Base-by-base conservation (phyloP, 768 basidiomycete genomes). In the Lactarius sanguifluus region DNA sequence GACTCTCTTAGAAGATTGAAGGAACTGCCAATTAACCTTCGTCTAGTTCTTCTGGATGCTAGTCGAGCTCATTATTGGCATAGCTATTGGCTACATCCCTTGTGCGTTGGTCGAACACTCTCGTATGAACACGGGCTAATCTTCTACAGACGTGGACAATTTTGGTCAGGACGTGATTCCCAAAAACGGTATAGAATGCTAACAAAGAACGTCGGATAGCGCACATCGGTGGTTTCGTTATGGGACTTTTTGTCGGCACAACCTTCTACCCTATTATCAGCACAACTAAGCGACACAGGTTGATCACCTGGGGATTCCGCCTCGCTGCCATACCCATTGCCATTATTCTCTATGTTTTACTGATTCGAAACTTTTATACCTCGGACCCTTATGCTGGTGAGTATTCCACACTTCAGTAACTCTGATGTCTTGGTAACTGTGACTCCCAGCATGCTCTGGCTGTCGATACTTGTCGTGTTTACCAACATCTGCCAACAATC, bases 381-480 rank as follows among this genome's bases (percentile, higher is more conserved):
- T 86, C 85, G 54, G 83, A 97, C 75, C 92, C 95, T 36, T 90
- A 91, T 73, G 88, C 88, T 15, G 92, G 93, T 86, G 79, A 66
- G 84, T 77, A 59, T 64, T 28, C 15, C 59, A 18, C 47, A 54
- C 58, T 69, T 61, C 47, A 16, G 62, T 63, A 10, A 25, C 20
- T 40, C 41, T 9, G 5, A 16, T 10, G 32, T 60, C 58, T n/a
- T n/a, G 59, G 15, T 63, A 38, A 64, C n/a, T 20, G 12, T 32
- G 25, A 18, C 41, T 59, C n/a, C 30, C 60, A 92, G 93, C 92
- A 34, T 94, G 92, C 75, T 81, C 87, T 61, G 90, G 94, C 70
- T 97, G 95, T 75, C 86, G 92, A 59, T 97, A 92, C 75, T 78
- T 97, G 5, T 94, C 92, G 2, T 97, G 96, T 71, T 86, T 96